These are phyloP conservation scores for Melampsora larici-populina DNA, from an alignment of 1,284 basidiomycete genomes.

Conservation along the genomic window DNA sequence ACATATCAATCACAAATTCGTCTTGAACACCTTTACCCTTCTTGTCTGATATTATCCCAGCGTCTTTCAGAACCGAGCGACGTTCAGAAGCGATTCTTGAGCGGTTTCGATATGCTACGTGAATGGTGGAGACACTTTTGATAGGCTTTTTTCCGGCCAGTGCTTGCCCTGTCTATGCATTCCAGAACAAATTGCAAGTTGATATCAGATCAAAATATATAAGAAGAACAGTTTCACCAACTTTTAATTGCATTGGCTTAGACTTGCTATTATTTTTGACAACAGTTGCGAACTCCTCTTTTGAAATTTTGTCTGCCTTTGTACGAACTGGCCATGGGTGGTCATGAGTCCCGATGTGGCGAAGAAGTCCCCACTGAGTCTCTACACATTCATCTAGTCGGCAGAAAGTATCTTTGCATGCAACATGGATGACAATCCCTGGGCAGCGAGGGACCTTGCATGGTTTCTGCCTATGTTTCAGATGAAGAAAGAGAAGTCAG, in stretches of 20 bases:
- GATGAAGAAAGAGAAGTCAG: neutral
- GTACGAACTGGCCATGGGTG: conserved; percentile 14
- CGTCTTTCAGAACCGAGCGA: neutral
- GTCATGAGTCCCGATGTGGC: conserved; percentile 3
- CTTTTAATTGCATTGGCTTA: neutral
- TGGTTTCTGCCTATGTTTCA: neutral
- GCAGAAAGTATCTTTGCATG: conserved; percentile 6
- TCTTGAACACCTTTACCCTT: neutral
- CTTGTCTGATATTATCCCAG: neutral
- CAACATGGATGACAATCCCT: neutral
- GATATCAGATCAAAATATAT: too few relatives aligned
- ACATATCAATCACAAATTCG: neutral
- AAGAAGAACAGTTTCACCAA: neutral
- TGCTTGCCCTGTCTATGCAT: too few relatives aligned
- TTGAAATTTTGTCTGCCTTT: conserved; percentile 3
- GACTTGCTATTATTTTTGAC: conserved; percentile 3
- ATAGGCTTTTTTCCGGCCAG: neutral
- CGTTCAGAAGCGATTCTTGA: neutral
- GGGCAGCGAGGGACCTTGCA: neutral
- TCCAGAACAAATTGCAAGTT: too few relatives aligned
- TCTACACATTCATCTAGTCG: neutral
- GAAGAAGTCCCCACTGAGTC: conserved; percentile 1
- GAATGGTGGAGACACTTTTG: neutral
- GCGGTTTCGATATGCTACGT: too few relatives aligned
- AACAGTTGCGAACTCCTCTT: neutral